A percentile compares a stretch with the other conserved stretches of the same genome.
These are phyloP conservation scores for Dendrobium catenatum DNA, from an alignment of 106 monocot species.

Conservation along the genomic window DNA sequence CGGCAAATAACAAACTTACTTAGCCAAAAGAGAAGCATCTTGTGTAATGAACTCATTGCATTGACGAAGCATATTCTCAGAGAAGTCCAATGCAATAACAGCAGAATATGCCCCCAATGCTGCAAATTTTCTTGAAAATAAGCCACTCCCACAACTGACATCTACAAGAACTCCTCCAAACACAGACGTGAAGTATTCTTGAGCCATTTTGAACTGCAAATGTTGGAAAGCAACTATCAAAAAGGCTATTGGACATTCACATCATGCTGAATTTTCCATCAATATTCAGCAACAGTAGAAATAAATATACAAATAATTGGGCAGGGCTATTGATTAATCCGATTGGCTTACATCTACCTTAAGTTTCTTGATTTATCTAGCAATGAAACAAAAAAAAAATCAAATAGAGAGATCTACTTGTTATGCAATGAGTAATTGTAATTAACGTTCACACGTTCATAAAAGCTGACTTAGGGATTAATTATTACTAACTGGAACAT, in stretches of 20 bases:
- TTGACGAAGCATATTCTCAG: conserved; percentile 98
- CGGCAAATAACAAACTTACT: neutral
- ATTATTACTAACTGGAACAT: neutral
- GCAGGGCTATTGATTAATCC: neutral
- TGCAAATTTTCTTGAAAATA: conserved; percentile 97
- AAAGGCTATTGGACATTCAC: neutral
- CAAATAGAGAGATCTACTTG: neutral
- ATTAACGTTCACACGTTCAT: neutral
- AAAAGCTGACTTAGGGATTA: neutral
- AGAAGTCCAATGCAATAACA: conserved; percentile 91
- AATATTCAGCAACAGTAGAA: neutral
- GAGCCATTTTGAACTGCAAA: conserved; percentile 92
- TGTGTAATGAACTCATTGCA: conserved; percentile 80
- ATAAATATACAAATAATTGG: neutral
- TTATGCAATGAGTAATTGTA: neutral
- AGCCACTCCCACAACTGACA: conserved; percentile 97
- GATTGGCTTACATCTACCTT: neutral
- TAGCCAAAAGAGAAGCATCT: conserved; percentile 38
- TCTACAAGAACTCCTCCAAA: conserved; percentile 86
- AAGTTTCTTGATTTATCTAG: conserved; percentile 6
- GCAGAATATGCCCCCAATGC: conserved; percentile 67
- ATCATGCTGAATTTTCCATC: neutral
- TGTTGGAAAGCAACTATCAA: neutral
- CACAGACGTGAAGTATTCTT: conserved; percentile 80
- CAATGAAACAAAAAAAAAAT: neutral